phyloP scores from a whole-genome alignment of 2,329 filamentous ascomycete species.

The Penicillium glabrum region DNA sequence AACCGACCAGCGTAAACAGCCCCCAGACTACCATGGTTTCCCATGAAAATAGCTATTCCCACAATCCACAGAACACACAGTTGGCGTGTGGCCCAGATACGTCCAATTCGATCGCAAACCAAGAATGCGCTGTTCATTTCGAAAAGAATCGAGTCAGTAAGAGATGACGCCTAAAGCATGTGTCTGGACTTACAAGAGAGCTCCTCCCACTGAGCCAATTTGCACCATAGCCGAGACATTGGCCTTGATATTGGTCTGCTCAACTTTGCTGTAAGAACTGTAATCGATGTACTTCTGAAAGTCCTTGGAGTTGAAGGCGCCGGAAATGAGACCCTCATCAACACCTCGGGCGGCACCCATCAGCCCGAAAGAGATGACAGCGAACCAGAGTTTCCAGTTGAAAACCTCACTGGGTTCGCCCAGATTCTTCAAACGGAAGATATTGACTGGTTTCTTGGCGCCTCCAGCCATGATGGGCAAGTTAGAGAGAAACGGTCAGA shows the following conservation, averaged over 20 bases:
- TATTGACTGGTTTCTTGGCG: slow-evolving; percentile 42
- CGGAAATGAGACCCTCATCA: slow-evolving; percentile 77
- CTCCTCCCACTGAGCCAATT: slow-evolving; percentile 71
- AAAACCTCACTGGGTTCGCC: slow-evolving; percentile 69
- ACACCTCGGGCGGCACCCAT: slow-evolving; percentile 75
- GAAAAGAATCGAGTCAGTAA: neutral
- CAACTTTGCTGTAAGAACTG: slow-evolving; percentile 51
- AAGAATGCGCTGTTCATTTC: slow-evolving; percentile 45
- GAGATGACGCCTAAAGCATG: neutral
- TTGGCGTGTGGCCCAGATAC: slow-evolving; percentile 41
- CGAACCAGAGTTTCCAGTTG: slow-evolving; percentile 78
- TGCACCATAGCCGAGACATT: slow-evolving; percentile 83
- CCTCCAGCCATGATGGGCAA: slow-evolving; percentile 44
- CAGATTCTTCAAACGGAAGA: slow-evolving; percentile 63
- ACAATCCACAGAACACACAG: slow-evolving; percentile 45
- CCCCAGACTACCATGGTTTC: slow-evolving; percentile 36
- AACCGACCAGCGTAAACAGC: slow-evolving; percentile 47
- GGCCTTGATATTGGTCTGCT: slow-evolving; percentile 67
- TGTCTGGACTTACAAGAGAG: slow-evolving; percentile 53
- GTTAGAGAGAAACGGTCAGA: neutral
- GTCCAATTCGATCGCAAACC: slow-evolving; percentile 50
- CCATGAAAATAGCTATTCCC: slow-evolving; percentile 47
- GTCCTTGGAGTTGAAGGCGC: slow-evolving; percentile 66
- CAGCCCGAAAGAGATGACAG: slow-evolving; percentile 70
- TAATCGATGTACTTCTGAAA: slow-evolving; percentile 63